These are phyloP conservation scores for Chondrus crispus DNA, from an alignment of 23 red algal genomes.

Conservation along the genomic window DNA sequence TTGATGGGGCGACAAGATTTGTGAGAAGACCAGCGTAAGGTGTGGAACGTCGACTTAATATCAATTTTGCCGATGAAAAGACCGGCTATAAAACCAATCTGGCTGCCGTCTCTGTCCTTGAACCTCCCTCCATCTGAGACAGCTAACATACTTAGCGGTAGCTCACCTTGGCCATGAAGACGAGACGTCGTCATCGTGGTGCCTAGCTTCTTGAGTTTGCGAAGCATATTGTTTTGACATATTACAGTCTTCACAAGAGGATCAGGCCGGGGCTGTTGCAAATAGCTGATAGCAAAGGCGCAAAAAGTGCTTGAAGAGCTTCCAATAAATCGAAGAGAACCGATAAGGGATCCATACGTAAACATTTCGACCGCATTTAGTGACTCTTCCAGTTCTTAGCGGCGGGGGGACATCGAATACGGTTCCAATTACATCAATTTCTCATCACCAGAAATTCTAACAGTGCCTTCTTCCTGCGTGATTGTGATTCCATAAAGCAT, in stretches of 20 bases:
- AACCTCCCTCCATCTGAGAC: not conserved
- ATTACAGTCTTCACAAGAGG: not conserved
- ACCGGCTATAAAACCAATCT: not conserved
- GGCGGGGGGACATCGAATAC: not conserved
- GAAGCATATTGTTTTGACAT: not conserved
- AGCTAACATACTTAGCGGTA: not conserved
- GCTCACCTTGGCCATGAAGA: not conserved
- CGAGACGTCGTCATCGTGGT: not conserved
- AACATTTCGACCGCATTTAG: not conserved
- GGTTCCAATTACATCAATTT: not conserved
- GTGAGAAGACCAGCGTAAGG: not conserved
- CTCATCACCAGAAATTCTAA: constrained; percentile 8
- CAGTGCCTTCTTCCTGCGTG: not conserved
- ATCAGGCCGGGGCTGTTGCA: not conserved
- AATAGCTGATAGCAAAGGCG: not conserved
- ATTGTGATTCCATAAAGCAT: not conserved
- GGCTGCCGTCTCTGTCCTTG: not conserved
- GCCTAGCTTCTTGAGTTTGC: not conserved
- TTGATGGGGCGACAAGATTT: constrained; percentile 12
- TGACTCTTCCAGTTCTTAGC: not conserved
- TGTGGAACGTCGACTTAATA: not conserved
- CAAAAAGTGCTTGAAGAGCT: not conserved
- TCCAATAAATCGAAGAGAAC: not conserved
- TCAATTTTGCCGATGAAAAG: not conserved
- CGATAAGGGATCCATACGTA: not conserved